Evolutionary conservation across 345 rosid genomes (phyloP).

Genomic region (Eucalyptus dawsonii): DNA sequence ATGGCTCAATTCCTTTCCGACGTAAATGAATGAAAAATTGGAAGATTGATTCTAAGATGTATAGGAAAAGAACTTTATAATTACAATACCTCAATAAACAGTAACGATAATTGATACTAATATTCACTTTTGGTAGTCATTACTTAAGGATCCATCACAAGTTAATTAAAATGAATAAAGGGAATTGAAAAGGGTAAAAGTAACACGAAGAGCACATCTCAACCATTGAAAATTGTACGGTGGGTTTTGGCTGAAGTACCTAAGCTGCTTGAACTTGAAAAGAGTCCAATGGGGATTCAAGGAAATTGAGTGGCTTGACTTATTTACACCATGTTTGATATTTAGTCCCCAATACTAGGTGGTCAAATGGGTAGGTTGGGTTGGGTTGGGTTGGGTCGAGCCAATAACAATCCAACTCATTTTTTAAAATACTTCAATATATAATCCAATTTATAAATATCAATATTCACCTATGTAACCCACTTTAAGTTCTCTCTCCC

Average conservation of each 20-base stretch:
- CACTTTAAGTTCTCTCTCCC: no score
- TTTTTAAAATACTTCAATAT: no score
- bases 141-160: neutral
- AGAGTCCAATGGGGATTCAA: neutral
- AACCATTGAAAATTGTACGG: neutral
- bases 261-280: neutral
- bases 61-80: neutral
- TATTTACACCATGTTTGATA: neutral
- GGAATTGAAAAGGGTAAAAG: neutral
- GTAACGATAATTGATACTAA: neutral
- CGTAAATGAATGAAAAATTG: neutral
- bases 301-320: neutral
- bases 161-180: neutral
- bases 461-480: neutral
- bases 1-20: neutral
- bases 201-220: neutral
- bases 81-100: neutral
- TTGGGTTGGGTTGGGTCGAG: no score
- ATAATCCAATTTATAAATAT: neutral
- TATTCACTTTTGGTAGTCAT: neutral
- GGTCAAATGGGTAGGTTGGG: neutral
- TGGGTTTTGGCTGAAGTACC: neutral
- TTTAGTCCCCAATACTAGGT: neutral
- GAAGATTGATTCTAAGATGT: neutral
- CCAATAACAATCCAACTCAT: neutral